Percentiles rank a stretch among this genome's conserved stretches.
Conservation (phyloP, 257 asterid species). For the Jacaranda mimosifolia region DNA sequence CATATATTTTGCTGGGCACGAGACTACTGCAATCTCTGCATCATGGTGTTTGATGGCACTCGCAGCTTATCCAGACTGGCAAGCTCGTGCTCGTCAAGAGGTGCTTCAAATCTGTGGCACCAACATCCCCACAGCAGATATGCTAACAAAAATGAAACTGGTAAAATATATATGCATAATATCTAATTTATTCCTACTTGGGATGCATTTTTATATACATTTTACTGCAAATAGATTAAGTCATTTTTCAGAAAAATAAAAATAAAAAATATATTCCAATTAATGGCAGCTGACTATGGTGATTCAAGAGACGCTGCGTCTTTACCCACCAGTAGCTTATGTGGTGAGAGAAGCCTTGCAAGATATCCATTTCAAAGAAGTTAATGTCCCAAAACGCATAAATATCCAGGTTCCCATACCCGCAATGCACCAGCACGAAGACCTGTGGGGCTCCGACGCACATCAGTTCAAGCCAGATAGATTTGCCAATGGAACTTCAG, state of each 20-base stretch:
- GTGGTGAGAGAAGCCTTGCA: constrained; percentile 72
- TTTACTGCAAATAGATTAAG: no score
- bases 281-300: constrained; percentile 63
- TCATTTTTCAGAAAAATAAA: no score
- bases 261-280: background rate
- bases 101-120: constrained; percentile 63
- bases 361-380: constrained; percentile 57
- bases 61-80: constrained; percentile 82
- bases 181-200: no score
- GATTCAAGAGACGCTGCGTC: constrained; percentile 74
- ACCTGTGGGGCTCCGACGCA: constrained; percentile 65
- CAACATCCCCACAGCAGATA: constrained; percentile 56
- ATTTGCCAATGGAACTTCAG: constrained; percentile 59
- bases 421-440: constrained; percentile 56
- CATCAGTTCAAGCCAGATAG: constrained; percentile 70
- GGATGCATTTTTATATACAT: no score
- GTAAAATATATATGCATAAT: no score
- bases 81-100: constrained; percentile 74
- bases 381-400: constrained; percentile 63
- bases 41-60: constrained; percentile 86
- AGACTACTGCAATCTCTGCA: constrained; percentile 68
- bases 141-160: constrained; percentile 70
- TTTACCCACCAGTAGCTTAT: constrained; percentile 74
- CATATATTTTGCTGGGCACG: constrained; percentile 78
- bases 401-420: constrained; percentile 65